Percentiles rank a stretch among this genome's conserved stretches.
These are phyloP conservation scores for Sporothrix variecibatus DNA, from an alignment of 2,329 filamentous ascomycete genomes.

Conservation along the genomic window DNA sequence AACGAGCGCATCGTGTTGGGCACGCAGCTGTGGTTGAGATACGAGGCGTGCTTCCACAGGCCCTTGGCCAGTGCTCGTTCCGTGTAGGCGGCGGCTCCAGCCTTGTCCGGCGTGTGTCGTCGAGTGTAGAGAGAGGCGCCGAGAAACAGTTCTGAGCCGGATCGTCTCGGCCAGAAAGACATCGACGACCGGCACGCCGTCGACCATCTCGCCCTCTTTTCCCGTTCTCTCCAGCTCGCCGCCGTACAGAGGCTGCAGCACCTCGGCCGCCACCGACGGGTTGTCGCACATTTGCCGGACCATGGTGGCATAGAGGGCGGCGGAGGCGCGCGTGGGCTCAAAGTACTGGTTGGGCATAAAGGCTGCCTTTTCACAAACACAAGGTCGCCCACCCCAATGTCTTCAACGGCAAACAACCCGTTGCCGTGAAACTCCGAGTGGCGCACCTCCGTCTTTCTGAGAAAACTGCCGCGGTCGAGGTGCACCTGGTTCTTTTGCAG, in stretches of 20 bases:
- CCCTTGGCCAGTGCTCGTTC: constrained; percentile 34
- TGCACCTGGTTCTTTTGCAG: constrained; percentile 28
- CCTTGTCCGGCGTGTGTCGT: constrained; percentile 37
- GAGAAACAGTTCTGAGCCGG: constrained; percentile 45
- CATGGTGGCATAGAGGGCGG: constrained; percentile 18
- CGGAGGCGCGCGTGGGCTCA: constrained; percentile 33
- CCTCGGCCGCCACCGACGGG: constrained; percentile 35
- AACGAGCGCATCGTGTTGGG: constrained; percentile 38
- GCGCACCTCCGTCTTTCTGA: constrained; percentile 38
- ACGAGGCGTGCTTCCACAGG: constrained; percentile 37
- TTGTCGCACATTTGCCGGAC: constrained; percentile 45
- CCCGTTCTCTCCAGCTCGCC: constrained; percentile 40
- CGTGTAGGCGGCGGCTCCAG: constrained; percentile 23
- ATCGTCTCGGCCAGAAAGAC: constrained; percentile 45
- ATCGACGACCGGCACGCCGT: constrained; percentile 42
- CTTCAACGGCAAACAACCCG: constrained; percentile 45
- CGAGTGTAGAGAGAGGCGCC: constrained; percentile 38
- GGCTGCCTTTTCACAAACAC: constrained; percentile 47
- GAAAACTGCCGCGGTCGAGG: constrained; percentile 41
- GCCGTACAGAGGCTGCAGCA: constrained; percentile 36
- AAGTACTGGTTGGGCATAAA: constrained; percentile 45
- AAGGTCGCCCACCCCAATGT: constrained; percentile 44
- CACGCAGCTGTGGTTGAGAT: constrained; percentile 39
- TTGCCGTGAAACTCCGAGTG: constrained; percentile 41
- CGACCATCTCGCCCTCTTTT: constrained; percentile 38